Percentiles rank a stretch among this genome's conserved stretches.
phyloP scores from a whole-genome alignment of 2,329 filamentous ascomycete genomes.

The Aureobasidium sp. region DNA sequence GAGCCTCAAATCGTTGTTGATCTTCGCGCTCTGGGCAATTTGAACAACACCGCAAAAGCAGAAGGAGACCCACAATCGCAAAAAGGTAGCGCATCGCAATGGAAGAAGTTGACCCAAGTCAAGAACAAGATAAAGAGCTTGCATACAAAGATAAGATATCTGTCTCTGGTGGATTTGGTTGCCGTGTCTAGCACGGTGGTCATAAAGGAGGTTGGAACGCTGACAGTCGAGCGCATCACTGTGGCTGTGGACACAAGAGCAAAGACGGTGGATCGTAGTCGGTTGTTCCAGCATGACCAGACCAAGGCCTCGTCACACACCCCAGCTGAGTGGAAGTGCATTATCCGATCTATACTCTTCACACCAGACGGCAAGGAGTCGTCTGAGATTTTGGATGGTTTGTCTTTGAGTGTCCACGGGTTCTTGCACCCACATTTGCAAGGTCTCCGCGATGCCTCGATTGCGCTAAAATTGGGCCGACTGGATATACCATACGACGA shows the following conservation, averaged over 20 bases:
- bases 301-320: constrained; percentile 55
- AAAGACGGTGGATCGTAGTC: constrained; percentile 84
- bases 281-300: constrained; percentile 76
- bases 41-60: constrained; percentile 18
- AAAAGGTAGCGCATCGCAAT: constrained; percentile 43
- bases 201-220: constrained; percentile 71
- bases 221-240: constrained; percentile 79
- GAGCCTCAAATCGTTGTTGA: constrained; percentile 83
- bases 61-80: constrained; percentile 20
- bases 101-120: constrained; percentile 67
- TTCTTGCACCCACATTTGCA: constrained; percentile 78
- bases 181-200: constrained; percentile 67
- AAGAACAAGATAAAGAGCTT: constrained; percentile 84
- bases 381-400: constrained; percentile 80
- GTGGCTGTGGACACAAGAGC: constrained; percentile 83
- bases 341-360: constrained; percentile 78
- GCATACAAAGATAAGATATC: constrained; percentile 80
- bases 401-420: constrained; percentile 84
- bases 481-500: constrained; percentile 90
- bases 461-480: constrained; percentile 84
- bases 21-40: constrained; percentile 52
- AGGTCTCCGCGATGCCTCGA: constrained; percentile 80
- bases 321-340: constrained; percentile 91
- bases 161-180: constrained; percentile 82
- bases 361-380: constrained; percentile 78